Evolutionary conservation across 148 eudicot species (phyloP), one percentile per base, ranked within the genome.

Genomic region (Arctostaphylos glauca): DNA sequence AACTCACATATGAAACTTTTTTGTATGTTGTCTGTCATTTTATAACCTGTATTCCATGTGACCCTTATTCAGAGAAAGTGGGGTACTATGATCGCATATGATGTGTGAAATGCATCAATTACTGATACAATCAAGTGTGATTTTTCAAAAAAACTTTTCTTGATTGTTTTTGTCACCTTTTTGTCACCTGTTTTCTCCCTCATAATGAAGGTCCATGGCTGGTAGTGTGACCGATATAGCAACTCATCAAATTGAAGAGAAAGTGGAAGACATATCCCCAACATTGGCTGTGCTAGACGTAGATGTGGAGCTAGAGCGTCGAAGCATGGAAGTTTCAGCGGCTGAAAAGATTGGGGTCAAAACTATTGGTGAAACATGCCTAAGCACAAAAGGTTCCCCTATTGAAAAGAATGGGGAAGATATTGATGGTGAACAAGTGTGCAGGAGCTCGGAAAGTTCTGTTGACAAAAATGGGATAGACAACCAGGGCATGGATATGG

Each of bases 171-270:
- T 0, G 38, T 31, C 38, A 0, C 38, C 1, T 31, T 31, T 47
- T 56, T 55, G 18, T 46, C 38, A 67, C 62, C 21, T 0, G 14
- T 43, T 31, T 79, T 72, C 31, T 75, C 31, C 46, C 62, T 73
- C 49, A n/a, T 73, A 53, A 38, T 58, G 85, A 71, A 84, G 82
- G 81, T 77, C 54, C 52, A 79, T 84, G 82, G 82, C 59, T 71
- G 81, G 62, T 6, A 9, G 48, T 68, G 79, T 79, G 47, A 81
- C 85, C 54, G 79, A 72, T 53, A 49, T 43, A 14, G 5, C 66
- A 43, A 54, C 41, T 18, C 79, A 79, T 31, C 58, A 49, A 23
- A 67, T 8, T 79, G 82, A 72, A 56, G 82, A 79, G 54, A 74
- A 84, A 56, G 50, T 72, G 56, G 82, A 72, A 44, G 14, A 48